These are phyloP conservation scores for Clonostachys rhizophaga DNA, from an alignment of 2,329 filamentous ascomycete genomes.

Conservation along the genomic window DNA sequence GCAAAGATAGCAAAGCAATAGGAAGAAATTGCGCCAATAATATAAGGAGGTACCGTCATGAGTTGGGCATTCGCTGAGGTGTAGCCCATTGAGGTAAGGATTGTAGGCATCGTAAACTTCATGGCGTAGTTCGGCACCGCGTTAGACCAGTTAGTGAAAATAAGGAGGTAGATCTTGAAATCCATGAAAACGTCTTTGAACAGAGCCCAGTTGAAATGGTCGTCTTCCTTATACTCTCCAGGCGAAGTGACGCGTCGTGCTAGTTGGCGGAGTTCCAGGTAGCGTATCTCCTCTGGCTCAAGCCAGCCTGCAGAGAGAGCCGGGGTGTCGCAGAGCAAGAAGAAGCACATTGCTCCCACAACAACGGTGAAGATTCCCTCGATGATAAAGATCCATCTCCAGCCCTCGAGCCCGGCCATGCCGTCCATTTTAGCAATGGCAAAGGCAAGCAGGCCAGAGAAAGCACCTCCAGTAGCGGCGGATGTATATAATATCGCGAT, in stretches of 20 bases:
- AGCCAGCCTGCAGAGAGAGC: constrained; percentile 26
- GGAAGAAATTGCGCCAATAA: constrained; percentile 21
- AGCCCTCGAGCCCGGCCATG: constrained; percentile 31
- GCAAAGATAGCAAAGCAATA: constrained; percentile 24
- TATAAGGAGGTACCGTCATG: constrained; percentile 29
- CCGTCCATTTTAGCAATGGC: constrained; percentile 41
- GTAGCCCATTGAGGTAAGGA: constrained; percentile 34
- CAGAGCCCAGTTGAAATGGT: constrained; percentile 21
- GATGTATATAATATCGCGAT: constrained; percentile 28
- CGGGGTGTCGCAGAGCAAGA: constrained; percentile 39
- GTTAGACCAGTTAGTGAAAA: constrained; percentile 35
- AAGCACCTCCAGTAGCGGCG: constrained; percentile 31
- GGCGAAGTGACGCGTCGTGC: constrained; percentile 15
- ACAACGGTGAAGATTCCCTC: constrained; percentile 38
- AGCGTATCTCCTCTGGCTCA: constrained; percentile 29
- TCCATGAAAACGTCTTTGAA: constrained; percentile 35
- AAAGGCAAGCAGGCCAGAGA: constrained; percentile 38
- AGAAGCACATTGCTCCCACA: constrained; percentile 31
- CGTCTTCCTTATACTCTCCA: constrained; percentile 14
- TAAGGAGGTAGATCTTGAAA: constrained; percentile 39
- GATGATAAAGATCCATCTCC: constrained; percentile 50
- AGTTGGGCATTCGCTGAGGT: constrained; percentile 20
- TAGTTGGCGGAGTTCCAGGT: constrained; percentile 28
- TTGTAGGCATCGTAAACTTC: constrained; percentile 28
- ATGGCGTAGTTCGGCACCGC: constrained; percentile 25